Evolutionary conservation across 352 stramenopile genomes (phyloP).

Genomic region (Globisporangium apiculatum): DNA sequence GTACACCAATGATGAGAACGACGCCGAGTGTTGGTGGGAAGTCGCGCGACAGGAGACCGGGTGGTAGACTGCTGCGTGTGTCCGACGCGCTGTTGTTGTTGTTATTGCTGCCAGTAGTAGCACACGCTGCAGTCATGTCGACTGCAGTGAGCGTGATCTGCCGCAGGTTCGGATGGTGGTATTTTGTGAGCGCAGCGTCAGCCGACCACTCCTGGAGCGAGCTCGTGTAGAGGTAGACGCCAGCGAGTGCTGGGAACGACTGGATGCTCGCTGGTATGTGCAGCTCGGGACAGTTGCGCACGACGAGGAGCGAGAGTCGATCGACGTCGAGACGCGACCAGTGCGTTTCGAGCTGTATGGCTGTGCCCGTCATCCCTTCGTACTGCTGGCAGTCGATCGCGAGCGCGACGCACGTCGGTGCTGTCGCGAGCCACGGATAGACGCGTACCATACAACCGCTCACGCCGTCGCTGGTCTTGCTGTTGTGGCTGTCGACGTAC

Average conservation of each 20-base stretch:
- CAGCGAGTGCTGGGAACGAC: neutral
- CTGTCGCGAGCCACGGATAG: neutral
- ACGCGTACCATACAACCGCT: neutral
- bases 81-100: neutral
- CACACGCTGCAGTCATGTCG: conserved; percentile 1
- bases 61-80: conserved; percentile 1
- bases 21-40: conserved; percentile 23
- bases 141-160: neutral
- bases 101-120: neutral
- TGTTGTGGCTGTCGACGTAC: conserved; percentile 1
- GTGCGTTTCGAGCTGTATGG: neutral
- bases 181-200: neutral
- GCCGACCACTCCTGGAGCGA: conserved; percentile 1
- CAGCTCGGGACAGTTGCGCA: conserved; percentile 1
- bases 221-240: neutral
- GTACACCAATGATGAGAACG: conserved; percentile 26
- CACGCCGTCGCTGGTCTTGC: neutral
- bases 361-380: neutral
- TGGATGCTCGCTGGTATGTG: neutral
- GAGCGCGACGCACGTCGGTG: neutral
- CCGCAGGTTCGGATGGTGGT: neutral
- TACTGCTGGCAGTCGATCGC: neutral
- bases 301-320: neutral
- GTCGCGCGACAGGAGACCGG: conserved; percentile 15
- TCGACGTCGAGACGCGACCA: neutral